Conservation (phyloP, 352 stramenopile genomes). For the Thalassiosira livingstoniorum region DNA sequence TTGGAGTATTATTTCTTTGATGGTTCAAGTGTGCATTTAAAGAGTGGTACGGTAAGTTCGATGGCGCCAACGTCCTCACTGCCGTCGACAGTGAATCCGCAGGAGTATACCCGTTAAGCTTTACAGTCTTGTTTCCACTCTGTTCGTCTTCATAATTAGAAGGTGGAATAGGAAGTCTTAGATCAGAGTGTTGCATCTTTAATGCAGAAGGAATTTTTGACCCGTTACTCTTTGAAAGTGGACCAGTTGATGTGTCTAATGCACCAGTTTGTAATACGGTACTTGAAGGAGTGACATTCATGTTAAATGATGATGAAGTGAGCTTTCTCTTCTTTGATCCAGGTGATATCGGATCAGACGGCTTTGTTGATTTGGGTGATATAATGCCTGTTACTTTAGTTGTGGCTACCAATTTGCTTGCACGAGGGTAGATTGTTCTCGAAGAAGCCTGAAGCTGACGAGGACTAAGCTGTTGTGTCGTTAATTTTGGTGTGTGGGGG, state of each 20-base stretch:
- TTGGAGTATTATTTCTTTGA: background rate
- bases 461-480: background rate
- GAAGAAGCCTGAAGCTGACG: background rate
- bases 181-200: no score
- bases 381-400: background rate
- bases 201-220: no score
- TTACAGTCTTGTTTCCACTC: no score
- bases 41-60: no score
- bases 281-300: no score
- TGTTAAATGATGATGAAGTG: no score
- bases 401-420: constrained; percentile 21
- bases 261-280: no score
- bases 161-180: no score
- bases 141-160: no score
- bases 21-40: background rate
- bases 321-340: constrained; percentile 19
- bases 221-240: no score
- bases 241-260: no score
- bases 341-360: background rate
- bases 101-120: background rate
- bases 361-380: background rate
- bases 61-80: background rate
- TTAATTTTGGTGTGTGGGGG: background rate
- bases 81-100: background rate
- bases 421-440: constrained; percentile 41